A percentile compares a stretch with the other conserved stretches of the same genome.
Evolutionary conservation across 1,284 basidiomycete genomes (phyloP).

Genomic region (Uromyces viciae-fabae): DNA sequence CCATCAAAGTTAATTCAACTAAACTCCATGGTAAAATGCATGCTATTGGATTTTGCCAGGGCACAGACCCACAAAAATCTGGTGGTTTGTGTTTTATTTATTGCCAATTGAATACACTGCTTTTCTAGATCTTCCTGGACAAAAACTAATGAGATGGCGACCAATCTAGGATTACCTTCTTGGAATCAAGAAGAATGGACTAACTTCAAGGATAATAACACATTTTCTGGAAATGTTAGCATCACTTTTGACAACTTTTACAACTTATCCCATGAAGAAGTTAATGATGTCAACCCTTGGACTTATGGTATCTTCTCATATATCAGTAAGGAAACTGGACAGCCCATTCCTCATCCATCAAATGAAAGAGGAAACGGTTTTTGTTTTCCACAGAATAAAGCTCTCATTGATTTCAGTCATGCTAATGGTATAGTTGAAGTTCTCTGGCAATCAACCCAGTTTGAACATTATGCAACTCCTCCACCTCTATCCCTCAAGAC

Average conservation of each 20-base stretch:
- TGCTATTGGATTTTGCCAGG: not conserved
- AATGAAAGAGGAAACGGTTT: not conserved
- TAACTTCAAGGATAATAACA: not conserved
- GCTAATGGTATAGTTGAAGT: conserved; percentile 14
- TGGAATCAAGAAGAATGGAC: not conserved
- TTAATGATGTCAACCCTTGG: not conserved
- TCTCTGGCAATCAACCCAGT: not conserved
- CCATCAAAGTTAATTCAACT: not conserved
- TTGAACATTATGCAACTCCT: not conserved
- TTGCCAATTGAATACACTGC: not conserved
- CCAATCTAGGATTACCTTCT: not conserved
- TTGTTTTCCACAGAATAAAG: not conserved
- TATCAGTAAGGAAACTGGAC: not conserved
- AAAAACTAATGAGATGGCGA: not conserved
- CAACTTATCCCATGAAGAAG: not conserved
- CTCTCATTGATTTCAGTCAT: conserved; percentile 9
- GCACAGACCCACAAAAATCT: not conserved
- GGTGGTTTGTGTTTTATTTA: conserved; percentile 1
- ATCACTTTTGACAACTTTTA: not conserved
- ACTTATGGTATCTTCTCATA: conserved; percentile 9
- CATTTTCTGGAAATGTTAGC: conserved; percentile 1
- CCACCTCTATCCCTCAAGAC: not conserved
- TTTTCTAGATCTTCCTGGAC: not conserved
- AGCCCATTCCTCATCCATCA: conserved; percentile 13
- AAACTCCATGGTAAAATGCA: not conserved